Base-by-base conservation (phyloP, 768 basidiomycete genomes). In the Jaapia argillacea region DNA sequence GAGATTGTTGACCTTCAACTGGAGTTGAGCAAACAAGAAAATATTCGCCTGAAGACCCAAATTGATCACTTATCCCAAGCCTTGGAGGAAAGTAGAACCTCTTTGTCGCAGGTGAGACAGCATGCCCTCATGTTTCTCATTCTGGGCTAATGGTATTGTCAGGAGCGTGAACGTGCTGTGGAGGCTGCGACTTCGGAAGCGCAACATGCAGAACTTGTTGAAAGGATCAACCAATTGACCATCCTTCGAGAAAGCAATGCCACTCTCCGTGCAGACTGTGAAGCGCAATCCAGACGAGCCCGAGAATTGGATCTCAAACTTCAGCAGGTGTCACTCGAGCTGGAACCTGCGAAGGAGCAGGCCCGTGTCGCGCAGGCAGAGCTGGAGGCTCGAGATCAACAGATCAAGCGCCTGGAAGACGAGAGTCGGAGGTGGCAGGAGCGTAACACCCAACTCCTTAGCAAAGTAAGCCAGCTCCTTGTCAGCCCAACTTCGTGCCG, bases 1-100 rank as follows among this genome's bases (percentile, higher is more conserved):
- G 88, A 92, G 57, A 89, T 93, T 42, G 82, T 87, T 36, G 89
- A 93, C 51, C 72, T 91, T 24, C 87, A 91, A 49, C 70, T 89
- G 21, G 85, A 91, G 53, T 74, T 92, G 39, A 74, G 80, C 68
- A 83, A 75, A 55, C 76, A 79, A 52, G 88, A 92, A 64, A 85
- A 74, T 50, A 62, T 75, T 6, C 75, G 88, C 4, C 59, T 88
- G 41, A 85, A 83, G 58, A 63, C 74, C 16, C 84, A 91, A 55
- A 72, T 85, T 22, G 87, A 90, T 4, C 80, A 85, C 52, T 58
- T 89, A 33, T 69, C 71, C 13, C 78, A 79, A 48, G 76, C 63
- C 35, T 62, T 92, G 53, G 75, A 87, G 42, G 86, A 89, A 45
- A 74, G 78, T 2, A 69, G 86, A 24, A 60, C 70, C 20, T 75